phyloP scores from a whole-genome alignment of 768 basidiomycete genomes.

The Candolleomyces eurysporus region DNA sequence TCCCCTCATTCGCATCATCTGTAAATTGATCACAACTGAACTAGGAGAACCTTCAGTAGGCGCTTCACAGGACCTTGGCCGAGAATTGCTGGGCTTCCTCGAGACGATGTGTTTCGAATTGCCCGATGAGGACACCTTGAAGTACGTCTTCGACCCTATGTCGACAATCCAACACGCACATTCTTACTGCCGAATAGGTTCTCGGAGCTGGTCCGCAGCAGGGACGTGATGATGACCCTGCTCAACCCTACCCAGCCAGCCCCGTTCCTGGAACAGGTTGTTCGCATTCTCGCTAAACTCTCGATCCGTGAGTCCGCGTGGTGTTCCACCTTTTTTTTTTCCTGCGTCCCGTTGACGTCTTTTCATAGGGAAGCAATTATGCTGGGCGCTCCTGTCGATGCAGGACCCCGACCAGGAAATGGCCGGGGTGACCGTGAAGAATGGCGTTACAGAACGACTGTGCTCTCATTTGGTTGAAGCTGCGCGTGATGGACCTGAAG shows the following conservation, averaged over 20 bases:
- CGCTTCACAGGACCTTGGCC: constrained; percentile 29
- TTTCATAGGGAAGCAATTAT: constrained; percentile 39
- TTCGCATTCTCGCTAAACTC: constrained; percentile 52
- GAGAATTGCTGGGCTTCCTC: constrained; percentile 44
- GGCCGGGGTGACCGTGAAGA: constrained; percentile 13
- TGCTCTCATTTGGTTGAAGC: constrained; percentile 49
- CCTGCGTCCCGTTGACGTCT: not conserved
- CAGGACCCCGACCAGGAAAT: constrained; percentile 23
- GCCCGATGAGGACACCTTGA: constrained; percentile 39
- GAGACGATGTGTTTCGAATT: constrained; percentile 53
- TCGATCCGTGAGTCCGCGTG: constrained; percentile 46
- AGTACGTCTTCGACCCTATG: constrained; percentile 24
- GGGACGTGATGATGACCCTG: constrained; percentile 43
- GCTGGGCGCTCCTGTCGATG: constrained; percentile 39
- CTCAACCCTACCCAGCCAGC: constrained; percentile 50
- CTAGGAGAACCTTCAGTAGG: constrained; percentile 30
- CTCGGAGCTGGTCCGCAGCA: constrained; percentile 33
- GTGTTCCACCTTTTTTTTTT: not conserved
- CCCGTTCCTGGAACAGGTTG: constrained; percentile 47
- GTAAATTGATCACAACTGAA: constrained; percentile 39
- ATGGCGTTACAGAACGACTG: constrained; percentile 41
- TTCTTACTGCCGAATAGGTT: constrained; percentile 18
- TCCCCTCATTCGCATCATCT: constrained; percentile 38
- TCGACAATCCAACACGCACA: not conserved
- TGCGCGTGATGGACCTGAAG: constrained; percentile 38